Evolutionary conservation across 805 yeast genomes (phyloP).

Genomic region (Hermanozyma aechmeae): DNA sequence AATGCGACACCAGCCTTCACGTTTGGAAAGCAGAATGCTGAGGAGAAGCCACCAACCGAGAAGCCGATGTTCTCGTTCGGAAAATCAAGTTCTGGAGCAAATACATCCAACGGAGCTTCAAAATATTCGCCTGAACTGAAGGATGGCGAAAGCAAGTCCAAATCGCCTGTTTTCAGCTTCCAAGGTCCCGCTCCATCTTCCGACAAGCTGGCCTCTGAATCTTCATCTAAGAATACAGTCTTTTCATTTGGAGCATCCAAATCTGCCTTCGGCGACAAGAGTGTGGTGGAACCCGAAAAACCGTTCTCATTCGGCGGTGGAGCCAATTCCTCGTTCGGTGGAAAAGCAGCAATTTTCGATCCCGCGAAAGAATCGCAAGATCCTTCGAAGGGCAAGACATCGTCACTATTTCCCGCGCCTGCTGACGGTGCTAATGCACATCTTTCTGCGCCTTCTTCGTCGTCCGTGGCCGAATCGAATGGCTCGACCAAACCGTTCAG

Average conservation of each 20-base stretch:
- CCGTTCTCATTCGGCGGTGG: conserved; percentile 3
- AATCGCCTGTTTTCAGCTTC: conserved; percentile 5
- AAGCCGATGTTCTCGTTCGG: conserved; percentile 2
- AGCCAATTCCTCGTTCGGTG: conserved; percentile 1
- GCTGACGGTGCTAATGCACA: too few species aligned
- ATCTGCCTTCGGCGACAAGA: conserved; percentile 1
- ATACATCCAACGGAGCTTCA: not conserved
- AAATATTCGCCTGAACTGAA: not conserved
- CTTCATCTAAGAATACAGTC: conserved; percentile 3
- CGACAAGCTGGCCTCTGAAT: conserved; percentile 1
- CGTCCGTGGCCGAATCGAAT: too few species aligned
- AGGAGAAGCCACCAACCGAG: not conserved
- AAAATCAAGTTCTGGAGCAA: not conserved
- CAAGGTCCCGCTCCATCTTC: conserved; percentile 3
- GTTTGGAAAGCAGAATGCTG: conserved; percentile 9
- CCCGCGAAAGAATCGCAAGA: too few species aligned
- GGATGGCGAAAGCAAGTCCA: conserved; percentile 1
- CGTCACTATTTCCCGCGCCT: too few species aligned
- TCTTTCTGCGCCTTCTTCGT: too few species aligned
- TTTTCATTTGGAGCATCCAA: conserved; percentile 5
- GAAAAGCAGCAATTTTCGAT: too few species aligned
- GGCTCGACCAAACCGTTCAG: too few species aligned
- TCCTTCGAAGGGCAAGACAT: too few species aligned
- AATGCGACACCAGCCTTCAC: conserved; percentile 5
- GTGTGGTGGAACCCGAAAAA: conserved; percentile 1